Evolutionary conservation across 768 basidiomycete genomes (phyloP).

Genomic region (Pleurotus cornucopiae): DNA sequence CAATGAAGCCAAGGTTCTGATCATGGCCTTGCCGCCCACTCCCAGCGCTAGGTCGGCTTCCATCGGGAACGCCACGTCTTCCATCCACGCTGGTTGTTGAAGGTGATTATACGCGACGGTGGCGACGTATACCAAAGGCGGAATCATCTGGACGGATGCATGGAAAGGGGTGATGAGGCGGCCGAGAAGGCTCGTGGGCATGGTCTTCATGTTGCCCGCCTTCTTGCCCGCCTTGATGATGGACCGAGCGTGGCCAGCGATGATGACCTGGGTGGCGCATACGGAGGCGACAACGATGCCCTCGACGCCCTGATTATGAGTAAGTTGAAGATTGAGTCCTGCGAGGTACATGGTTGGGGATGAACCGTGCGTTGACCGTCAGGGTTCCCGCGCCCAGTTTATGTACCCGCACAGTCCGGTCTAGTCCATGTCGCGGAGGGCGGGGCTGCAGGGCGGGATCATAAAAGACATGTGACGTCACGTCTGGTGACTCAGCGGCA

Average conservation of each 20-base stretch:
- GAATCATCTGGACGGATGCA: conserved; percentile 15
- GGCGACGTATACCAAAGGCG: conserved; percentile 23
- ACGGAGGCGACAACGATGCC: conserved; percentile 11
- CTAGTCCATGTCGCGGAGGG: no score
- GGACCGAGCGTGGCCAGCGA: background rate
- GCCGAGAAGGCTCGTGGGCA: conserved; percentile 16
- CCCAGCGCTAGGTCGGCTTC: conserved; percentile 12
- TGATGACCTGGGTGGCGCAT: background rate
- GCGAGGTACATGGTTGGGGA: conserved; percentile 15
- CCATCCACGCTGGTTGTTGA: conserved; percentile 32
- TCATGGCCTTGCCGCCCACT: conserved; percentile 18
- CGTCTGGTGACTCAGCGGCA: no score
- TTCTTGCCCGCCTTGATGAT: conserved; percentile 10
- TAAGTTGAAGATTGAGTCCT: conserved; percentile 15
- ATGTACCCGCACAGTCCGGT: no score
- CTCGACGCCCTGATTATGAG: conserved; percentile 19
- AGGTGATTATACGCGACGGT: conserved; percentile 24
- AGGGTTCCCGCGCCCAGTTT: no score
- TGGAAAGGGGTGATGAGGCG: conserved; percentile 25
- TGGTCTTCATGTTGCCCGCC: conserved; percentile 14
- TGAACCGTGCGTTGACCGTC: no score
- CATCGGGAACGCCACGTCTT: conserved; percentile 18
- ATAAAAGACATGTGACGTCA: no score
- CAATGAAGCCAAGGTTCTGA: conserved; percentile 23
- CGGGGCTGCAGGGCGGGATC: no score